Conservation (phyloP, 345 rosid species). For the Punica granatum region DNA sequence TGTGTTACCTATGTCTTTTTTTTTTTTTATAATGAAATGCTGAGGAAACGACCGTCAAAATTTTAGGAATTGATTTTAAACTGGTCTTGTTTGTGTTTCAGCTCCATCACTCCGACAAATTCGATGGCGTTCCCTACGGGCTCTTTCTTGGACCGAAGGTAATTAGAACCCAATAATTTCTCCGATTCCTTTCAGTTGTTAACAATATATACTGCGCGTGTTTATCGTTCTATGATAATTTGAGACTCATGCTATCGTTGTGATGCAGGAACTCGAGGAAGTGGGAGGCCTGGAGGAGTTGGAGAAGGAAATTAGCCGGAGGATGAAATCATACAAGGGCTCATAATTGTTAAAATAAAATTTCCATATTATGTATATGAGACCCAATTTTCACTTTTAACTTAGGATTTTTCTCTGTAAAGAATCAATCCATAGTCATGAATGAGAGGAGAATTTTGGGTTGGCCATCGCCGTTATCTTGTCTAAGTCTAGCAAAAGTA, state of each 20-base stretch:
- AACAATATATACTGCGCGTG: no score
- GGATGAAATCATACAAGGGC: slow-evolving; percentile 37
- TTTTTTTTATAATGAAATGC: no score
- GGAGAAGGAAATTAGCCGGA: slow-evolving; percentile 58
- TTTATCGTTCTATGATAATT: no score
- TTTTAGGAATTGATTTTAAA: no score
- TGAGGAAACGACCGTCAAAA: no score
- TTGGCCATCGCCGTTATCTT: no score
- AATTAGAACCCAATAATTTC: not conserved
- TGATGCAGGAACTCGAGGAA: slow-evolving; percentile 60
- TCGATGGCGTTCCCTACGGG: slow-evolving; percentile 86
- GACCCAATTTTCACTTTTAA: not conserved
- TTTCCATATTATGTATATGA: no score
- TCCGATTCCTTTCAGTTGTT: no score
- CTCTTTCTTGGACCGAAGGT: slow-evolving; percentile 88
- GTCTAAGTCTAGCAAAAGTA: no score
- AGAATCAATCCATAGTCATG: no score
- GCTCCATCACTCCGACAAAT: slow-evolving; percentile 86
- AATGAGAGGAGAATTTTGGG: no score
- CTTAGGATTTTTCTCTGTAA: not conserved
- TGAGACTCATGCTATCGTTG: not conserved
- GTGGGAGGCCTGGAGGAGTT: slow-evolving; percentile 78
- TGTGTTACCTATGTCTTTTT: no score
- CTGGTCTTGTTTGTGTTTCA: slow-evolving; percentile 16
- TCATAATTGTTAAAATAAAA: slow-evolving; percentile 2